phyloP scores from a whole-genome alignment of 306 rosid genomes.

The Lathyrus oleraceus region DNA sequence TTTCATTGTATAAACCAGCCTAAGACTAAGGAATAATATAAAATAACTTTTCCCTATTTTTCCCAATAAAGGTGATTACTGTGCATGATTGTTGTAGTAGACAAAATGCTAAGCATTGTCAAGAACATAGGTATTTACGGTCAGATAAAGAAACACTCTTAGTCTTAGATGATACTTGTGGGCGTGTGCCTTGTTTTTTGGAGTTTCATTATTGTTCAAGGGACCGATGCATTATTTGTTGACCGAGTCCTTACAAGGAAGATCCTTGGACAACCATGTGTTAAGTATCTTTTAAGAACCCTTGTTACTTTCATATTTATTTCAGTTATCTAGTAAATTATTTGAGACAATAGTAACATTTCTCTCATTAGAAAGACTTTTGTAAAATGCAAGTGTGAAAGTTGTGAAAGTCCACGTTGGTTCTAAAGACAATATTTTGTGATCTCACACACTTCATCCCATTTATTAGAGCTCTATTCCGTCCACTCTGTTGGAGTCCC shows the following conservation, averaged over 20 bases:
- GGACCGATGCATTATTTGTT: conserved; percentile 14
- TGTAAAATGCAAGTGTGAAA: not conserved
- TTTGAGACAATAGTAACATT: conserved; percentile 14
- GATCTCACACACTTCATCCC: conserved; percentile 3
- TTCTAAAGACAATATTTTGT: not conserved
- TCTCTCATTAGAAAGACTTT: conserved; percentile 5
- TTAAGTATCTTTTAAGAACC: not conserved
- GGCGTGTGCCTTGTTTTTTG: not conserved
- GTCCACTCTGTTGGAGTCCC: not conserved
- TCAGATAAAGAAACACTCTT: not conserved
- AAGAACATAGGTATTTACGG: conserved; percentile 6
- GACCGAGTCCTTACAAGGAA: conserved; percentile 2
- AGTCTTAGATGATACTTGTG: not conserved
- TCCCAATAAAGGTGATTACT: too few relatives aligned
- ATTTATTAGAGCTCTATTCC: not conserved
- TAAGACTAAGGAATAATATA: too few relatives aligned
- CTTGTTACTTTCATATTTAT: conserved; percentile 9
- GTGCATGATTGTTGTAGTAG: conserved; percentile 10
- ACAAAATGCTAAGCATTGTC: not conserved
- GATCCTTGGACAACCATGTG: conserved; percentile 6
- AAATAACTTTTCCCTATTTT: too few relatives aligned
- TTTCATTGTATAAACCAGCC: too few relatives aligned
- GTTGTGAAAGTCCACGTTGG: conserved; percentile 1
- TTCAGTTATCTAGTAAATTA: conserved; percentile 18
- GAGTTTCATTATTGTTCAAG: conserved; percentile 1